A percentile compares a stretch with the other conserved stretches of the same genome.
These are phyloP conservation scores for Ilex asprella DNA, from an alignment of 257 asterid genomes.

Conservation along the genomic window DNA sequence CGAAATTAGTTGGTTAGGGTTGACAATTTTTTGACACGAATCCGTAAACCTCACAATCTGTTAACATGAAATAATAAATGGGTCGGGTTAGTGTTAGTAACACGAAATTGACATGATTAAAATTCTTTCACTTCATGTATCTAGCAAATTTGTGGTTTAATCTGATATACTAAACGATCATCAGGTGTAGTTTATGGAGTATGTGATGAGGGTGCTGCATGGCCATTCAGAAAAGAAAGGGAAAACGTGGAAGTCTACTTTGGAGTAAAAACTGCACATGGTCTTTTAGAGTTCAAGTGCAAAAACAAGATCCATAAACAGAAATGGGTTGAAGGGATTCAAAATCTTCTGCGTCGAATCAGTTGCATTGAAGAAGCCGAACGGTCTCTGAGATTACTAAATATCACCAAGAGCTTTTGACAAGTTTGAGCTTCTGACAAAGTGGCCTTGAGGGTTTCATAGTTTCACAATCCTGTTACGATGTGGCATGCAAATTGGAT, in stretches of 20 bases:
- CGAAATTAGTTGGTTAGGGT: no score
- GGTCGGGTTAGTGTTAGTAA: no score
- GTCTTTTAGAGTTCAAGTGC: constrained; percentile 79
- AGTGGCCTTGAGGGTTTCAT: no score
- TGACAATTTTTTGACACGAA: no score
- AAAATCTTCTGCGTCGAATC: constrained; percentile 34
- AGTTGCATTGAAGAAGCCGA: constrained; percentile 46
- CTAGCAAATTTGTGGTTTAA: background rate
- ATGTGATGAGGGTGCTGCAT: constrained; percentile 42
- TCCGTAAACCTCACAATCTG: no score
- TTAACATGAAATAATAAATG: no score
- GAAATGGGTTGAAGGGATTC: constrained; percentile 69
- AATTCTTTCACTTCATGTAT: no score
- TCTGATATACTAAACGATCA: constrained; percentile 1
- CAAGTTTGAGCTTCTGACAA: background rate
- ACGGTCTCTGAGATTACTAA: constrained; percentile 38
- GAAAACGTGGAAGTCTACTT: constrained; percentile 56
- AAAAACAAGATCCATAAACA: constrained; percentile 57
- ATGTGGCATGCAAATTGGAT: no score
- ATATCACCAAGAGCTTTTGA: constrained; percentile 34
- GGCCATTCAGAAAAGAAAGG: constrained; percentile 63
- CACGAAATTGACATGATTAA: no score
- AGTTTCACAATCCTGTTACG: no score
- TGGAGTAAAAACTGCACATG: constrained; percentile 68
- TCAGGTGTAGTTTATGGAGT: constrained; percentile 72